Evolutionary conservation across 441 rosid genomes (phyloP).

Genomic region (Lagerstroemia fauriei): DNA sequence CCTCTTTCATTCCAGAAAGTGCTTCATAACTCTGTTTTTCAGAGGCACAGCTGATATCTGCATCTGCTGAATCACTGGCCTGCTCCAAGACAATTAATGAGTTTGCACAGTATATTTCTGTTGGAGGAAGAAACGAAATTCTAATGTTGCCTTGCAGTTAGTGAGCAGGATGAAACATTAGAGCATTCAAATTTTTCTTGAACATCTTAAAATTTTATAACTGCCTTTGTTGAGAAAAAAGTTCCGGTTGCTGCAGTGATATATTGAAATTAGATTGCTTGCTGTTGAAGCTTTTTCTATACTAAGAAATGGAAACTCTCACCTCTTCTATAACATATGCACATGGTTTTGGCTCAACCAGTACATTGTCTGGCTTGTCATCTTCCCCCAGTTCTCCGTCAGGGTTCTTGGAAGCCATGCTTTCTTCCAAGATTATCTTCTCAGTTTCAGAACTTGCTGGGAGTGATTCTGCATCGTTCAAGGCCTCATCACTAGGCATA

Average conservation of each 20-base stretch:
- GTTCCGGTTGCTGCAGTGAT: neutral
- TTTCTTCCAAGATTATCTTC: slow-evolving; percentile 30
- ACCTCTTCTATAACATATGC: neutral
- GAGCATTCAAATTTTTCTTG: too few relatives aligned
- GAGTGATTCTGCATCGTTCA: slow-evolving; percentile 12
- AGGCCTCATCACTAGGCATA: slow-evolving; percentile 27
- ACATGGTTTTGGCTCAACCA: slow-evolving; percentile 23
- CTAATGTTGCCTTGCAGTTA: neutral
- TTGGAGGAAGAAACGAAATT: neutral
- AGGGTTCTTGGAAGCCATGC: slow-evolving; percentile 18
- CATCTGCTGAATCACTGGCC: slow-evolving; percentile 31
- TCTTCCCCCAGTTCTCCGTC: slow-evolving; percentile 34
- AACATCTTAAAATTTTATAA: neutral
- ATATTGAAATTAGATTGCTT: neutral
- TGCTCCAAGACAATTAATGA: slow-evolving; percentile 33
- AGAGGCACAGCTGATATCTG: slow-evolving; percentile 27
- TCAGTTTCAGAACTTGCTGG: slow-evolving; percentile 17
- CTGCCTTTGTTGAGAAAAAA: neutral
- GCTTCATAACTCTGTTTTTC: slow-evolving; percentile 32
- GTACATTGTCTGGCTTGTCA: slow-evolving; percentile 27
- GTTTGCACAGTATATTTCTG: neutral
- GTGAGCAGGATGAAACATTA: neutral
- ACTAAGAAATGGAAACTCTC: neutral
- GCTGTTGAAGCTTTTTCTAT: neutral
- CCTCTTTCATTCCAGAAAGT: slow-evolving; percentile 18